Evolutionary conservation across 441 rosid genomes (phyloP).

Genomic region (Viola pubescens): DNA sequence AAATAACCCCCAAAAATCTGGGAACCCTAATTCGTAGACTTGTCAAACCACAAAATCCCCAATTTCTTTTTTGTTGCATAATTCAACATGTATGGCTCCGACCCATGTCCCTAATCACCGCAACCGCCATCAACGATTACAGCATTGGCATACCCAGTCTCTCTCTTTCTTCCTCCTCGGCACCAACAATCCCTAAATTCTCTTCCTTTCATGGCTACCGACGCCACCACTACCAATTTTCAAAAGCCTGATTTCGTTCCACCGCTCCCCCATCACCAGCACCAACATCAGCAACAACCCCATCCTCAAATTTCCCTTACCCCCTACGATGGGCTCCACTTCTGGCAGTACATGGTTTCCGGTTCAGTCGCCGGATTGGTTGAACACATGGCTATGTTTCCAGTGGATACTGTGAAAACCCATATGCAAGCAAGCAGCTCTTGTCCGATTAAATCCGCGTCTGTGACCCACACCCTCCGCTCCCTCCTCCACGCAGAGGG

Average conservation of each 20-base stretch:
- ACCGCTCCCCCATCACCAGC: slow-evolving; percentile 1
- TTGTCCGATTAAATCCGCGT: slow-evolving; percentile 62
- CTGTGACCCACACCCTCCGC: slow-evolving; percentile 55
- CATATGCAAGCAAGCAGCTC: slow-evolving; percentile 77
- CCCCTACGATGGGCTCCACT: slow-evolving; percentile 58
- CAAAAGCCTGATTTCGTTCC: slow-evolving; percentile 54
- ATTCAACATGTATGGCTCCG: slow-evolving; percentile 1
- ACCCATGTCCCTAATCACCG: slow-evolving; percentile 1
- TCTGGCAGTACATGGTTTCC: slow-evolving; percentile 87
- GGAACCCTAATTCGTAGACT: slow-evolving; percentile 6
- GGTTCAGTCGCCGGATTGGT: slow-evolving; percentile 87
- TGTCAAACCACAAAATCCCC: slow-evolving; percentile 7
- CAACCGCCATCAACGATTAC: not conserved
- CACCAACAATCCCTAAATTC: not conserved
- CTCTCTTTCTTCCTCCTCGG: not conserved
- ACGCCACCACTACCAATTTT: slow-evolving; percentile 52
- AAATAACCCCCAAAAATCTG: slow-evolving; percentile 7
- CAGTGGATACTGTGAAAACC: slow-evolving; percentile 77
- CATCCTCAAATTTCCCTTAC: slow-evolving; percentile 13
- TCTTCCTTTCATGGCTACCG: slow-evolving; percentile 50
- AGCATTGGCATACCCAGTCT: not conserved
- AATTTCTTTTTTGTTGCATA: not conserved
- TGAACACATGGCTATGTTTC: slow-evolving; percentile 96
- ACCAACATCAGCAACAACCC: slow-evolving; percentile 31
- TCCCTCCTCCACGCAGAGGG: slow-evolving; percentile 63